These are phyloP conservation scores for Platanus orientalis DNA, from an alignment of 164 flowering plant species.

Conservation along the genomic window DNA sequence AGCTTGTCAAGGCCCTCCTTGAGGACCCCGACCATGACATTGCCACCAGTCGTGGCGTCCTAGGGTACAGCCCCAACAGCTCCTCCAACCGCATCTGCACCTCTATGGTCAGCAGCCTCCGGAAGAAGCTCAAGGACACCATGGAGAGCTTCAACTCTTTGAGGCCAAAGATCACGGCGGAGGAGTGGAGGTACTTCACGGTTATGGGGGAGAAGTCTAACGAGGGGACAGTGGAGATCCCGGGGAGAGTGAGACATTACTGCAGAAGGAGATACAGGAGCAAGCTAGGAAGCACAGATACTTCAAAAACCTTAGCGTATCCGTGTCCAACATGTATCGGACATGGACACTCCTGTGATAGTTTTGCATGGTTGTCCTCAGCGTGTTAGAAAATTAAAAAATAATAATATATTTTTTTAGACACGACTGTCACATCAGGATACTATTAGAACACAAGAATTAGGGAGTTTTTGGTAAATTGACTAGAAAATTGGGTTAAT, in stretches of 20 bases:
- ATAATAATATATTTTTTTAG: too few species aligned
- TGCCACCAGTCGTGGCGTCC: slow-evolving; percentile 29
- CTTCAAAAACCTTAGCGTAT: too few species aligned
- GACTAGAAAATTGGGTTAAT: too few species aligned
- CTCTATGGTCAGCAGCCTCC: slow-evolving; percentile 23
- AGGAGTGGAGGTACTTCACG: slow-evolving; percentile 24
- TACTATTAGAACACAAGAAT: too few species aligned
- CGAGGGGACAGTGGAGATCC: slow-evolving; percentile 21
- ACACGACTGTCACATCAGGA: too few species aligned
- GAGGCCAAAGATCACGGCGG: slow-evolving; percentile 15
- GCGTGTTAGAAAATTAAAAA: too few species aligned
- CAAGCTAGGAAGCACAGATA: too few species aligned
- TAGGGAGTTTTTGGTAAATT: too few species aligned
- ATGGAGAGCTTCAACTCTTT: slow-evolving; percentile 26
- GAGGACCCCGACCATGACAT: slow-evolving; percentile 32
- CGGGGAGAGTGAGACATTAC: slow-evolving; percentile 31
- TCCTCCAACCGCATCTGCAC: slow-evolving; percentile 35
- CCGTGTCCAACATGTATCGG: too few species aligned
- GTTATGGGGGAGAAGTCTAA: slow-evolving; percentile 31
- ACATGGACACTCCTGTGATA: too few species aligned
- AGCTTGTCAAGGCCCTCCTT: slow-evolving; percentile 26
- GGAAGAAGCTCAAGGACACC: slow-evolving; percentile 26
- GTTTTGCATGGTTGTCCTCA: too few species aligned
- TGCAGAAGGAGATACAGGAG: slow-evolving; percentile 27
- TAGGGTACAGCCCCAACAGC: slow-evolving; percentile 32